Evolutionary conservation across 2,329 filamentous ascomycete species (phyloP), one percentile per base, ranked within the genome.

Genomic region (Arthroderma sp.): DNA sequence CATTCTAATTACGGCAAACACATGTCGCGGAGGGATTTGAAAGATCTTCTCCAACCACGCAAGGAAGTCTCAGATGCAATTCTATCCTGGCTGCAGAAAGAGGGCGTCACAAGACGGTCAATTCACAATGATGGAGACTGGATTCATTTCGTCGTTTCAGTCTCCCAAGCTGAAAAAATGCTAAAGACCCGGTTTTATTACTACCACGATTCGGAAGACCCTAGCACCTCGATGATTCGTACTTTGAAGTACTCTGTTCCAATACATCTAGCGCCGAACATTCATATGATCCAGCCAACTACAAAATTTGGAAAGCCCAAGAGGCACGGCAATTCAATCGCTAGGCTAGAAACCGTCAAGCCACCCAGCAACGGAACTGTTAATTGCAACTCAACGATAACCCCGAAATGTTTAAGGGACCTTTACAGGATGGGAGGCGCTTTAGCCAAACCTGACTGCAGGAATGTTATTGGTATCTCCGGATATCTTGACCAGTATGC

Each of bases 221-320:
- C 58, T 76, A 77, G 61, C 86, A 81, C 65, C 73, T 77, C 59
- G 39, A 77, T 74, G 62, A 74, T 85, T 41, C 77, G 83, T 39
- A 78, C 79, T 4, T 69, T 80, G 15, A 71, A 76, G 51, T 87
- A 87, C 68, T 84, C 81, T 0, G 76, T 87, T 0, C 85, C 84
- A 0, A 72, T 73, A 54, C 68, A 75, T 0, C 68, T 87, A 7
- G 74, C 76, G 56, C 65, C 72, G 41, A 74, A 81, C 62, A 75
- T 87, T 58, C 79, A 81, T 57, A 75, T 85, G 65, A 80, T 86
- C 53, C 81, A 85, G 67, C 83, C 83, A 0, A 86, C 83, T 0
- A 86, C 81, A 4, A 75, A 79, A 37, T 86, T 86, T 59, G 78
- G 79, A 17, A 71, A 76, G 57, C 73, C 79, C 21, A 68, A 66